These are phyloP conservation scores for Secale cereale DNA, from an alignment of 176 grass and related monocot genomes.

Conservation along the genomic window DNA sequence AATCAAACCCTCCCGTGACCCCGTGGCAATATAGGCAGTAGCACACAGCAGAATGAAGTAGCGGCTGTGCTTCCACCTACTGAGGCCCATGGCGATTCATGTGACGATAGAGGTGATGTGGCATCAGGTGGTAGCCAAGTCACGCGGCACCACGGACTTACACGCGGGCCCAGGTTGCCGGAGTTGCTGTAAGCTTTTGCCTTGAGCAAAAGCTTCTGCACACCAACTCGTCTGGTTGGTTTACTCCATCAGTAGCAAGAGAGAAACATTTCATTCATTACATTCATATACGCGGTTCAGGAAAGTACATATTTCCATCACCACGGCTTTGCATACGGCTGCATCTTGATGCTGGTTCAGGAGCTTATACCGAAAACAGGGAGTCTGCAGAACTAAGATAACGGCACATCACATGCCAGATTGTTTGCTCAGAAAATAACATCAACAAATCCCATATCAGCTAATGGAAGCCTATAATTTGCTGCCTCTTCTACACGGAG, in stretches of 20 bases:
- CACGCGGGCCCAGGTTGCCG: too few relatives aligned
- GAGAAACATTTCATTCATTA: background rate
- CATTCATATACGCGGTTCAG: background rate
- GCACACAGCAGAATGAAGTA: too few relatives aligned
- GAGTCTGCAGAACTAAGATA: background rate
- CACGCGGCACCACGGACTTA: too few relatives aligned
- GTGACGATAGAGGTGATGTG: too few relatives aligned
- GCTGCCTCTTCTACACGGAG: background rate
- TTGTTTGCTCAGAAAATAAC: background rate
- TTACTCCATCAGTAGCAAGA: background rate
- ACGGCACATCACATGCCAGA: background rate
- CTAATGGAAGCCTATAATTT: background rate
- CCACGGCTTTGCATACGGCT: background rate
- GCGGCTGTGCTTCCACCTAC: too few relatives aligned
- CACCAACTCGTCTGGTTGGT: background rate
- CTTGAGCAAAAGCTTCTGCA: background rate
- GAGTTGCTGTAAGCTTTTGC: too few relatives aligned
- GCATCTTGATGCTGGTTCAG: conserved; percentile 8
- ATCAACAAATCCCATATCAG: background rate
- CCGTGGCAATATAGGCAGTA: too few relatives aligned
- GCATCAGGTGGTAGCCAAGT: too few relatives aligned
- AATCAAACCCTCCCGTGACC: too few relatives aligned
- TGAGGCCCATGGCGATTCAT: too few relatives aligned
- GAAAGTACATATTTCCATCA: background rate
- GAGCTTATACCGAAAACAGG: background rate